Percentiles rank a stretch among this genome's conserved stretches.
Conservation (phyloP, 1,139 yeast species). For the Geotrichum phurueaensis region DNA sequence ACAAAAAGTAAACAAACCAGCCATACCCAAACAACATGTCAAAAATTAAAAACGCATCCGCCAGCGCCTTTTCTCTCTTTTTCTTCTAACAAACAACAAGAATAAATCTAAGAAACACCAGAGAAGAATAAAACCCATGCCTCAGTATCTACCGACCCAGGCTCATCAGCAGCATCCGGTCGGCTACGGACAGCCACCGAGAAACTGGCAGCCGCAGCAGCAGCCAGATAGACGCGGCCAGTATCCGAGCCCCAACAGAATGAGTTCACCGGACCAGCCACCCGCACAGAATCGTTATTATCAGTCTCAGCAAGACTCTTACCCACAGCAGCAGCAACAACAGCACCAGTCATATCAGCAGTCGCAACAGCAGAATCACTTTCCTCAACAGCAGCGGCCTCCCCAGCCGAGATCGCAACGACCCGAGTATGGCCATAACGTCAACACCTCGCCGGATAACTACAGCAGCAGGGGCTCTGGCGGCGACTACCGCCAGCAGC, state of each 20-base stretch:
- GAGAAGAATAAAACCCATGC: not conserved
- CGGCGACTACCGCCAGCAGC: not conserved
- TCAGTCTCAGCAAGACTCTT: constrained; percentile 1
- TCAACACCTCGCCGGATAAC: not conserved
- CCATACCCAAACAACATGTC: not conserved
- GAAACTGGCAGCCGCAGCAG: not conserved
- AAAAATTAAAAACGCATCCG: no score
- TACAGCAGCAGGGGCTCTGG: not conserved
- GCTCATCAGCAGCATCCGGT: not conserved
- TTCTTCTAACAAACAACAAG: no score
- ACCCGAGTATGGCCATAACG: not conserved
- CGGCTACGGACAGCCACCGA: not conserved
- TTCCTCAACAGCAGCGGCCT: not conserved
- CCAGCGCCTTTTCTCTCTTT: no score
- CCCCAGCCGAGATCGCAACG: not conserved
- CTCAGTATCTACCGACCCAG: constrained; percentile 1
- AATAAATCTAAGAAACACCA: not conserved
- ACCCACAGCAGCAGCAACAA: not conserved
- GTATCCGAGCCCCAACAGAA: not conserved
- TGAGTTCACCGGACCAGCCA: not conserved
- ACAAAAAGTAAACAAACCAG: not conserved
- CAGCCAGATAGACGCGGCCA: not conserved
- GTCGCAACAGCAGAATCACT: not conserved
- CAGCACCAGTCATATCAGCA: not conserved
- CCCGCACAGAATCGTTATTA: not conserved